Percentiles rank a stretch among this genome's conserved stretches.
Conservation (phyloP, 2,329 filamentous ascomycete genomes). For the Beauveria sp. region DNA sequence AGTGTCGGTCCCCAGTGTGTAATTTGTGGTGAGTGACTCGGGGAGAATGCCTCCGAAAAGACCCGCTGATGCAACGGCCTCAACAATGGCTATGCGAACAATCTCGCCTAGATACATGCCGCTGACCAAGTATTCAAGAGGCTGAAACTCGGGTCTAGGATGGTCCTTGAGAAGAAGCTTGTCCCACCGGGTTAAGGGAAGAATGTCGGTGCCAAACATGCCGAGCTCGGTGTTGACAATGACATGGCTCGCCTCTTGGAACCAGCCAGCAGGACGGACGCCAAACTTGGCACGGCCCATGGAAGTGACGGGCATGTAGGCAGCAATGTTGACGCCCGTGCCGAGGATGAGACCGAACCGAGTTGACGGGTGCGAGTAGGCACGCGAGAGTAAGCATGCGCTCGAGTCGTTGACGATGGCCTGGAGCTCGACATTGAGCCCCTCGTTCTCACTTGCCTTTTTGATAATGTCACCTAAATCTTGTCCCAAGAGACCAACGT, state of each 20-base stretch:
- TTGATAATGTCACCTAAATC: conserved; percentile 54
- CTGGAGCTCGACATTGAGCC: conserved; percentile 47
- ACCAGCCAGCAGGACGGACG: conserved; percentile 46
- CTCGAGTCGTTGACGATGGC: conserved; percentile 62
- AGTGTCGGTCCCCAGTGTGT: conserved; percentile 54
- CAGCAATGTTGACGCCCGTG: conserved; percentile 60
- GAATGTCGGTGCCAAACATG: conserved; percentile 55
- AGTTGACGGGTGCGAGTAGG: conserved; percentile 51
- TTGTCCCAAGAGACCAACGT: conserved; percentile 48
- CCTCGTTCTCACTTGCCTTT: conserved; percentile 41
- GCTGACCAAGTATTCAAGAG: conserved; percentile 54
- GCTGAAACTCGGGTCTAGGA: conserved; percentile 52
- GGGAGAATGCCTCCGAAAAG: conserved; percentile 51
- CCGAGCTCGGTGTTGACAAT: conserved; percentile 61
- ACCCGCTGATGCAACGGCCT: conserved; percentile 48
- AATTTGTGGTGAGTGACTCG: conserved; percentile 41
- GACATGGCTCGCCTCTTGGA: conserved; percentile 50
- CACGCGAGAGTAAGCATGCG: conserved; percentile 57
- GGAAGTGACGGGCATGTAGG: conserved; percentile 51
- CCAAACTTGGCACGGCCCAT: conserved; percentile 52
- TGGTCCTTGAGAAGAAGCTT: conserved; percentile 42
- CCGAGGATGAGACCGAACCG: conserved; percentile 59
- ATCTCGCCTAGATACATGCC: conserved; percentile 63
- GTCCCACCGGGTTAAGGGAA: conserved; percentile 58
- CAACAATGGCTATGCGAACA: conserved; percentile 48